Evolutionary conservation across 2,329 filamentous ascomycete genomes (phyloP).

Genomic region (Aureobasidium melanogenum): DNA sequence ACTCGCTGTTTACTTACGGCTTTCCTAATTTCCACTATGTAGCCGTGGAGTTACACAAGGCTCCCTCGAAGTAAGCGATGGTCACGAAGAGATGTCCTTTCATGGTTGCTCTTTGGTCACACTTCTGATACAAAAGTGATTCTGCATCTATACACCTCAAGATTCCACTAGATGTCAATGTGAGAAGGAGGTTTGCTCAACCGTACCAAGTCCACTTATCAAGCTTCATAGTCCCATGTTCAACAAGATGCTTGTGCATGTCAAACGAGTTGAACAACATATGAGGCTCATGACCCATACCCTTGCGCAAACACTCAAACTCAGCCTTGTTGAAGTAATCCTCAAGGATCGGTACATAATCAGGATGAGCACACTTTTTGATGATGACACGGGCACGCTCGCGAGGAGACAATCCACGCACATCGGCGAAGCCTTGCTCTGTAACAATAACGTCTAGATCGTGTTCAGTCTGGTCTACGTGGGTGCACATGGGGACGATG

Average conservation of each 20-base stretch:
- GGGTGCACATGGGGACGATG: constrained; percentile 91
- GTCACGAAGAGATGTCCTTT: too few species aligned
- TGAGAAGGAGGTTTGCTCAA: not conserved
- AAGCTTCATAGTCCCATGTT: constrained; percentile 86
- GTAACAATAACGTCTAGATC: constrained; percentile 85
- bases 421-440: constrained; percentile 71
- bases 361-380: constrained; percentile 75
- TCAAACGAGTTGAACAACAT: constrained; percentile 79
- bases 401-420: constrained; percentile 68
- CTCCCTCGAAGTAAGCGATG: too few species aligned
- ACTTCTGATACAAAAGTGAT: too few species aligned
- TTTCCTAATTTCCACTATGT: too few species aligned
- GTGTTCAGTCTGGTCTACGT: constrained; percentile 88
- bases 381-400: constrained; percentile 81
- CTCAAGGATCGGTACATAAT: constrained; percentile 71
- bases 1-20: too few species aligned
- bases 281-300: constrained; percentile 85
- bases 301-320: constrained; percentile 75
- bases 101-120: too few species aligned
- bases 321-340: constrained; percentile 83
- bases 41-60: too few species aligned
- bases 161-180: not conserved
- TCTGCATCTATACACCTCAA: too few species aligned
- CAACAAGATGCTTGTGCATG: constrained; percentile 74
- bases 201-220: constrained; percentile 44